phyloP scores from a whole-genome alignment of 2,329 filamentous ascomycete species.

The Diaporthe nobilis region DNA sequence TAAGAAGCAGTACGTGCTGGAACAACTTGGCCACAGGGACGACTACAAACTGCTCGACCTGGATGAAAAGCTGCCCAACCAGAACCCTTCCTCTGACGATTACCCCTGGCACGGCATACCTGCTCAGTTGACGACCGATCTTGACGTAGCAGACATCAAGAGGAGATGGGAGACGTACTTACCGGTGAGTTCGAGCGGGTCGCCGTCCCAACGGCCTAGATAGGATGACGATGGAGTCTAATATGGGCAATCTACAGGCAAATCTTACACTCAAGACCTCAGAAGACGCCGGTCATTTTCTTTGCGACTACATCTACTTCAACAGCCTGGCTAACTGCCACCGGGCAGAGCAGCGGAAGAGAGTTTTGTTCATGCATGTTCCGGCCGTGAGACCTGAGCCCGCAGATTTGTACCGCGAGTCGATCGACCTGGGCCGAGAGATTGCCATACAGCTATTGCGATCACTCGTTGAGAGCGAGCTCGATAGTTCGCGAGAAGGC shows the following conservation, averaged over 20 bases:
- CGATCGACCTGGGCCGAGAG: conserved; percentile 64
- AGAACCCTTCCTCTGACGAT: conserved; percentile 54
- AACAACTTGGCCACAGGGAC: conserved; percentile 78
- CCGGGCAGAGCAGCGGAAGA: conserved; percentile 60
- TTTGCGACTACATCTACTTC: conserved; percentile 86
- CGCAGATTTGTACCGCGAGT: conserved; percentile 64
- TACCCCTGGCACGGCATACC: conserved; percentile 71
- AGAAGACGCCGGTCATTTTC: conserved; percentile 78
- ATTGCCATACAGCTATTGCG: conserved; percentile 69
- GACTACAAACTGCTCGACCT: conserved; percentile 80
- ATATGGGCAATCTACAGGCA: conserved; percentile 48
- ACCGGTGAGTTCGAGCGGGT: conserved; percentile 56
- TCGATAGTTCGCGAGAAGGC: conserved; percentile 43
- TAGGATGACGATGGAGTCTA: not conserved
- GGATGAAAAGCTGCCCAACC: conserved; percentile 70
- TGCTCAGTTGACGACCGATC: conserved; percentile 67
- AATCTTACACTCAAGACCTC: conserved; percentile 70
- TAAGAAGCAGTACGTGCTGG: conserved; percentile 76
- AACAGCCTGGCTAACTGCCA: conserved; percentile 73
- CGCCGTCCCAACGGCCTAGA: not conserved
- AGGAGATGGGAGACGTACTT: conserved; percentile 67
- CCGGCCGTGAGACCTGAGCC: conserved; percentile 83
- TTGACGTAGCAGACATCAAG: conserved; percentile 72
- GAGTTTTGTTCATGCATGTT: conserved; percentile 81
- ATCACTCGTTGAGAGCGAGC: conserved; percentile 68